Base-by-base conservation (phyloP, 2,329 filamentous ascomycete species). In the Aspergillus flavus region DNA sequence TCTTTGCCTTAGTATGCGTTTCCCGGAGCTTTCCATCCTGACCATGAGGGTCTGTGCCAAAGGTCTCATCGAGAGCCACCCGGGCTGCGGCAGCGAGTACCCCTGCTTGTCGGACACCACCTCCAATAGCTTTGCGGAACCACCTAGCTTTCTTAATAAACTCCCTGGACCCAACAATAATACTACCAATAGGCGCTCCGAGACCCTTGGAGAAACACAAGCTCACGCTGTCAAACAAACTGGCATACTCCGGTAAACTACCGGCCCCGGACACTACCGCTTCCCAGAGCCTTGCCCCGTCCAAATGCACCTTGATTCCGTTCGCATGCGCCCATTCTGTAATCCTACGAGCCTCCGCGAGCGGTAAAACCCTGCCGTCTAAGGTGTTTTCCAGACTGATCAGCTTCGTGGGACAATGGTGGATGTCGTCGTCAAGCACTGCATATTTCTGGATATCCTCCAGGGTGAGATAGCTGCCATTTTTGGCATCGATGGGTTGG, bases 311-410 rank as follows among this genome's bases (percentile, higher is more conserved):
- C 64, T 86, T 85, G 64, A 95, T 88, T 26, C 80, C 82, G 66
- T 91, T 82, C 73, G 83, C 64, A 74, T 83, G 84, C 0, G 89
- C 92, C 83, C 91, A 97, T 1, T 82, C 81, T 0, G 87, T 83
- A 71, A 97, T 96, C 50, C 85, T 83, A 63, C 82, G 83, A 11
- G 88, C 85, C 75, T 96, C 93, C 1, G 80, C 78, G 1, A 96
- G 83, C 0, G 93, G 94, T 84, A 92, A 90, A 52, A 97, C 83
- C 71, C 89, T 88, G 28, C 93, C 93, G 61, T 87, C 87, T 57
- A 96, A 84, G 1, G 94, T 97, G 75, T 96, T 97, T 74, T 97
- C 93, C 55, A 97, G 82, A 65, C 87, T 89, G 68, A 97, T 92
- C 57, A 97, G 86, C 52, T 87, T 87, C 0, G 93, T 96, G 0